A percentile compares a stretch with the other conserved stretches of the same genome.
These are phyloP conservation scores for Floccularia luteovirens DNA, from an alignment of 768 basidiomycete species.

Conservation along the genomic window DNA sequence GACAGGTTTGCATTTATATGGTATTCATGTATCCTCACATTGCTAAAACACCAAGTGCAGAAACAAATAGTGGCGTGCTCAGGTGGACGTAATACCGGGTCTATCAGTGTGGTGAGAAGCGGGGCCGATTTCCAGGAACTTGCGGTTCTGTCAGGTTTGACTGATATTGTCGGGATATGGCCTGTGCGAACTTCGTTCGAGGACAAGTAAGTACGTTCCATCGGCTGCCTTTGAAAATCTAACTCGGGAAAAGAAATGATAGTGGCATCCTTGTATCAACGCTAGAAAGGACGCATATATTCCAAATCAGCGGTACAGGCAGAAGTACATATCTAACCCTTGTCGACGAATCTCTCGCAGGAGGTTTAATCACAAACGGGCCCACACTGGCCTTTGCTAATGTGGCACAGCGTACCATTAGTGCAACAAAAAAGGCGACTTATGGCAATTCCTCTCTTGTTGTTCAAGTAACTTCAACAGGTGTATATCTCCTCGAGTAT, in stretches of 20 bases:
- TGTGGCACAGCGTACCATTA: slow-evolving; percentile 27
- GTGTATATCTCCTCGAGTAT: slow-evolving; percentile 49
- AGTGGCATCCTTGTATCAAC: slow-evolving; percentile 58
- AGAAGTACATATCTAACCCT: slow-evolving; percentile 32
- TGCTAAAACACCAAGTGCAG: slow-evolving; percentile 30
- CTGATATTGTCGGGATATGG: slow-evolving; percentile 55
- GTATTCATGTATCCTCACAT: no score
- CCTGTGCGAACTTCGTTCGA: slow-evolving; percentile 39
- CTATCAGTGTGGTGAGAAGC: slow-evolving; percentile 68
- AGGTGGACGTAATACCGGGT: slow-evolving; percentile 71
- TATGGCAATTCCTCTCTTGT: slow-evolving; percentile 45
- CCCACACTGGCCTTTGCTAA: slow-evolving; percentile 64
- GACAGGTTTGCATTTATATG: slow-evolving; percentile 43
- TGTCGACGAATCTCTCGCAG: slow-evolving; percentile 20
- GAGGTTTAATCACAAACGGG: slow-evolving; percentile 36
- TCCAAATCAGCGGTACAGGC: slow-evolving; percentile 36
- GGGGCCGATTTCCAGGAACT: slow-evolving; percentile 75
- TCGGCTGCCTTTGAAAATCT: slow-evolving; percentile 1
- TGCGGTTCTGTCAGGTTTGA: slow-evolving; percentile 49
- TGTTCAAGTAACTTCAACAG: slow-evolving; percentile 65
- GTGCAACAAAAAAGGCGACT: slow-evolving; percentile 16
- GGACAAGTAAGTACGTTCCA: slow-evolving; percentile 34
- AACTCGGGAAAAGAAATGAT: slow-evolving; percentile 31
- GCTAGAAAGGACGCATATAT: slow-evolving; percentile 41
- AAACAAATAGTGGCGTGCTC: slow-evolving; percentile 83